Evolutionary conservation across 331 rosid species (phyloP).

Genomic region (Dryas integrifolia): DNA sequence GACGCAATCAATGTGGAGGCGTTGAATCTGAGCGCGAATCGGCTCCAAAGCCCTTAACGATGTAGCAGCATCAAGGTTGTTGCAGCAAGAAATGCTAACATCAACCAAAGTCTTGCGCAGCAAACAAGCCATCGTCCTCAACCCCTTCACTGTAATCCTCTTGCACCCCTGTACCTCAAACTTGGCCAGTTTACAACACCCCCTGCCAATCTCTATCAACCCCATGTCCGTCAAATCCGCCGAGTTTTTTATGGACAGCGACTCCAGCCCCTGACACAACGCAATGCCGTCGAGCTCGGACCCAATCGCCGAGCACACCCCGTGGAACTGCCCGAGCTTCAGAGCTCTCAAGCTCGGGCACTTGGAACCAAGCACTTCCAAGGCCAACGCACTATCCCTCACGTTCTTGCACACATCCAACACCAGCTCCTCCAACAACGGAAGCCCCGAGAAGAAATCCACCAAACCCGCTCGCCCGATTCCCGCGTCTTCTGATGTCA

Average conservation of each 20-base stretch:
- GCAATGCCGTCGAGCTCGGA: conserved; percentile 85
- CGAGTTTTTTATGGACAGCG: conserved; percentile 59
- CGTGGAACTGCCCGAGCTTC: conserved; percentile 74
- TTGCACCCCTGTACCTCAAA: conserved; percentile 73
- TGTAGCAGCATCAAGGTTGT: conserved; percentile 50
- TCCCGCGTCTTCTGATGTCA: conserved; percentile 58
- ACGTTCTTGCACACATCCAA: conserved; percentile 82
- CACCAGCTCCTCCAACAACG: conserved; percentile 72
- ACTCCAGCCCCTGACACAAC: conserved; percentile 63
- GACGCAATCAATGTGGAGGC: conserved; percentile 84
- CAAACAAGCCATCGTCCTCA: conserved; percentile 67
- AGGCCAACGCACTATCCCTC: conserved; percentile 59
- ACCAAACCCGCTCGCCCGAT: conserved; percentile 49
- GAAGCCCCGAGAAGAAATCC: conserved; percentile 68
- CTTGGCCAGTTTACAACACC: conserved; percentile 58
- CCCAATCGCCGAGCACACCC: conserved; percentile 66
- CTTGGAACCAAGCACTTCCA: conserved; percentile 59
- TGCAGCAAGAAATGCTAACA: conserved; percentile 66
- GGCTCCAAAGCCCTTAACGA: conserved; percentile 74
- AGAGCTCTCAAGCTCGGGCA: conserved; percentile 66
- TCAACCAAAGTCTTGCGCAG: conserved; percentile 53
- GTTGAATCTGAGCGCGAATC: conserved; percentile 52
- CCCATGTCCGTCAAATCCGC: conserved; percentile 88
- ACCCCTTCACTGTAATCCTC: conserved; percentile 59
- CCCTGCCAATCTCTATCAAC: conserved; percentile 81